These are phyloP conservation scores for Physcomitrellopsis africana DNA, from an alignment of 225 moss, liverwort and hornwort species.

Conservation along the genomic window DNA sequence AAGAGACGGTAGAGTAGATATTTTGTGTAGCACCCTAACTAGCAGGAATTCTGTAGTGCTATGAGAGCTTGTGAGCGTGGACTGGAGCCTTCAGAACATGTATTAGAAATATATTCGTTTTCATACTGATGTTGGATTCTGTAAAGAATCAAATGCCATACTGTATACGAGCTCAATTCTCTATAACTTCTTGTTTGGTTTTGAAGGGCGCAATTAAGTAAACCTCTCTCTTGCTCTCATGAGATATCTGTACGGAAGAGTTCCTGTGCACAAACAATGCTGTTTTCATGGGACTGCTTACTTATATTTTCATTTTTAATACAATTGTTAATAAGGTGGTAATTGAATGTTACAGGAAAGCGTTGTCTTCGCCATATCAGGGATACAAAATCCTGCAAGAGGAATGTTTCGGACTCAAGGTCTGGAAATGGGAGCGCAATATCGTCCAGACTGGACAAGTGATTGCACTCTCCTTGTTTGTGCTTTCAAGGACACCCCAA, in stretches of 20 bases:
- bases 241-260: not conserved
- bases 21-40: not conserved
- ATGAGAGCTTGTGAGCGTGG: slow-evolving; percentile 1
- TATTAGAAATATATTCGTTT: not conserved
- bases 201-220: not conserved
- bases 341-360: slow-evolving; percentile 64
- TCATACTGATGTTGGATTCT: not conserved
- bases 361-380: slow-evolving; percentile 79
- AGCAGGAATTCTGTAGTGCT: not conserved
- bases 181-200: not conserved
- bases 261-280: not conserved
- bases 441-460: slow-evolving; percentile 73
- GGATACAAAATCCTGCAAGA: slow-evolving; percentile 82
- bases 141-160: not conserved
- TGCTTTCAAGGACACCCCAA: slow-evolving; percentile 77
- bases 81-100: not conserved
- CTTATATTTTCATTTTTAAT: not conserved
- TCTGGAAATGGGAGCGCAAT: slow-evolving; percentile 81
- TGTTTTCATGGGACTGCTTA: not conserved
- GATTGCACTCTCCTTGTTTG: slow-evolving; percentile 89
- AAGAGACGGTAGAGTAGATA: slow-evolving; percentile 27
- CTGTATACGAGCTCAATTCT: not conserved
- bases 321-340: not conserved
- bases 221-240: not conserved
- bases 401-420: slow-evolving; percentile 65